Percentiles rank a stretch among this genome's conserved stretches.
Conservation (phyloP, 768 basidiomycete species). For the Tylopilus vinaceipallidus region DNA sequence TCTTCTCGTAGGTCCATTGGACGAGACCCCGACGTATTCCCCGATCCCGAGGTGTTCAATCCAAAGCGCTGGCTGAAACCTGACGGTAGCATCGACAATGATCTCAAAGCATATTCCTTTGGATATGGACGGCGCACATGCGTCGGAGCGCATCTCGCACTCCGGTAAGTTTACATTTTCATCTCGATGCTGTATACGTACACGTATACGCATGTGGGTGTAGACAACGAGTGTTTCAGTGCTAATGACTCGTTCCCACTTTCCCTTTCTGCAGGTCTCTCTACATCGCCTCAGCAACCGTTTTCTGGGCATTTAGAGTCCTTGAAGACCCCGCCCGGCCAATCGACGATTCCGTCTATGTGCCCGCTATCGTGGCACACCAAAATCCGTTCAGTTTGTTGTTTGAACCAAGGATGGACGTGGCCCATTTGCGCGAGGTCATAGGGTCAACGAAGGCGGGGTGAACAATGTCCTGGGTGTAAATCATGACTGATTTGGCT, state of each 20-base stretch:
- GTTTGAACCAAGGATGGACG: conserved; percentile 48
- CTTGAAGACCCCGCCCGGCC: conserved; percentile 45
- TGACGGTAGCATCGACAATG: conserved; percentile 46
- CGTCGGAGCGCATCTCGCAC: conserved; percentile 22
- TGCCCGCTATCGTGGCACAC: conserved; percentile 60
- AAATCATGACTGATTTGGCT: no score
- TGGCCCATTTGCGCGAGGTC: conserved; percentile 10
- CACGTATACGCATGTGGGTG: not conserved
- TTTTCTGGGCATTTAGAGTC: conserved; percentile 64
- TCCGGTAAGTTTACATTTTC: conserved; percentile 15
- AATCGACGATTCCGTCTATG: conserved; percentile 61
- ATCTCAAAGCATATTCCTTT: conserved; percentile 50
- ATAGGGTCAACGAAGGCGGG: conserved; percentile 2
- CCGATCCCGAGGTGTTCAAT: conserved; percentile 55
- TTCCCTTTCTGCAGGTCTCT: conserved; percentile 42
- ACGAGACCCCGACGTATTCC: conserved; percentile 53
- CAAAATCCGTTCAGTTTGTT: conserved; percentile 56
- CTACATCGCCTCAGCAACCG: conserved; percentile 58
- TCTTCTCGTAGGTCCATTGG: conserved; percentile 56
- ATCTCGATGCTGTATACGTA: not conserved
- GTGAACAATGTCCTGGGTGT: no score
- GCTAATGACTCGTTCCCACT: no score
- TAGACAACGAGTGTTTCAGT: no score
- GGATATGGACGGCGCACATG: conserved; percentile 47
- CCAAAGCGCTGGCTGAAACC: conserved; percentile 53